phyloP scores from a whole-genome alignment of 202 grass and related monocot genomes.

The Digitaria exilis region DNA sequence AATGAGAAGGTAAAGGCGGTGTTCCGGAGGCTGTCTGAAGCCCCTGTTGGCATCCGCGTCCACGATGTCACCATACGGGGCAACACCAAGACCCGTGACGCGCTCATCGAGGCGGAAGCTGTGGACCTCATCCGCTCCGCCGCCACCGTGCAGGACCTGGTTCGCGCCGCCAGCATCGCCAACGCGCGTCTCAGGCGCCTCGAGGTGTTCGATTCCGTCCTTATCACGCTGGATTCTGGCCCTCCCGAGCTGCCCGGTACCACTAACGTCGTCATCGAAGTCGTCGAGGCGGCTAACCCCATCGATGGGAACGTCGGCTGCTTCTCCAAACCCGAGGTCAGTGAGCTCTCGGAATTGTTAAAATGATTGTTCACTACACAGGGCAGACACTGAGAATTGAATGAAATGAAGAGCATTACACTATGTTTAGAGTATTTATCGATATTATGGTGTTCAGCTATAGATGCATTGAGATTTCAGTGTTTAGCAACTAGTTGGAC shows the following conservation, averaged over 20 bases:
- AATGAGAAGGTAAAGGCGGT: conserved; percentile 40
- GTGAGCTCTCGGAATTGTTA: conserved; percentile 18
- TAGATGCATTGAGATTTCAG: background rate
- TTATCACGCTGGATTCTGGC: conserved; percentile 62
- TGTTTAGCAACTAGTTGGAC: background rate
- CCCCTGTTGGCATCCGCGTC: conserved; percentile 56
- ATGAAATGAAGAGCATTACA: background rate
- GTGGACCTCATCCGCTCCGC: conserved; percentile 54
- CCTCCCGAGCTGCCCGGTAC: conserved; percentile 69
- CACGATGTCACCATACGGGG: conserved; percentile 68
- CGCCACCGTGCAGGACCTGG: conserved; percentile 61
- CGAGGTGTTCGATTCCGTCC: conserved; percentile 67
- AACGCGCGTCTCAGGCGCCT: conserved; percentile 50
- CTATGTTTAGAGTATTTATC: background rate
- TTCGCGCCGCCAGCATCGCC: conserved; percentile 48
- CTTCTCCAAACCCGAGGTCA: conserved; percentile 70
- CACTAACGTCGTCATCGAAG: conserved; percentile 60
- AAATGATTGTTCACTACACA: background rate
- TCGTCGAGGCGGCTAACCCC: conserved; percentile 64
- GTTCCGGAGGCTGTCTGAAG: conserved; percentile 41
- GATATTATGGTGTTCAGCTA: background rate
- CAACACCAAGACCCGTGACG: conserved; percentile 65
- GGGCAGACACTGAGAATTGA: background rate
- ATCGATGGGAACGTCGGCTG: conserved; percentile 42
- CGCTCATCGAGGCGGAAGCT: conserved; percentile 79